A percentile compares a stretch with the other conserved stretches of the same genome.
Conservation (phyloP, 2,329 filamentous ascomycete species). For the Cladosporium sp. region DNA sequence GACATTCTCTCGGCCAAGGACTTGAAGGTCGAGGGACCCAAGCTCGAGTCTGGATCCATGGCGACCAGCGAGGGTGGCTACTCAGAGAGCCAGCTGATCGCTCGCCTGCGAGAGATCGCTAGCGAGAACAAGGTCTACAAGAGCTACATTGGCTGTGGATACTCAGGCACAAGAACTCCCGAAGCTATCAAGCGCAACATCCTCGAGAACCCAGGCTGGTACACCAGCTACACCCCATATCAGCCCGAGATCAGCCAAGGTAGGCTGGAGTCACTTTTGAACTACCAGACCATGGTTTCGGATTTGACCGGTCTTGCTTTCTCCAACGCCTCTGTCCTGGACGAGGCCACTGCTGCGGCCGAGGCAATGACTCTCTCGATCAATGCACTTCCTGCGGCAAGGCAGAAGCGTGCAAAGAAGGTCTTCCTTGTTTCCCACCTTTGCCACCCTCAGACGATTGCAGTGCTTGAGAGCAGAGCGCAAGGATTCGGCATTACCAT, state of each 20-base stretch:
- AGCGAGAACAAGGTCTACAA: slow-evolving; percentile 59
- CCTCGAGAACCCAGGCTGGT: slow-evolving; percentile 91
- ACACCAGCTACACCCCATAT: slow-evolving; percentile 96
- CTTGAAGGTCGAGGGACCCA: slow-evolving; percentile 54
- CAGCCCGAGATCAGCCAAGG: slow-evolving; percentile 97
- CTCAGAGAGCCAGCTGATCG: slow-evolving; percentile 58
- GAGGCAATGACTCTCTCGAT: slow-evolving; percentile 94
- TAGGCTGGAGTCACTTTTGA: slow-evolving; percentile 82
- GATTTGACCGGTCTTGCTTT: slow-evolving; percentile 85
- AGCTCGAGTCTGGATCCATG: slow-evolving; percentile 37
- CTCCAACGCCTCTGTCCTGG: slow-evolving; percentile 84
- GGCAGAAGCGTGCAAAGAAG: slow-evolving; percentile 71
- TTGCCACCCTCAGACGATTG: slow-evolving; percentile 80
- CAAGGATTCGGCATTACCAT: slow-evolving; percentile 88
- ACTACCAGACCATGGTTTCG: slow-evolving; percentile 90
- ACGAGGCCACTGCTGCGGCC: slow-evolving; percentile 87
- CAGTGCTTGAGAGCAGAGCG: slow-evolving; percentile 78
- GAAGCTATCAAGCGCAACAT: slow-evolving; percentile 91
- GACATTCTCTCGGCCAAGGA: slow-evolving; percentile 68
- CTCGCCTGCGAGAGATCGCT: slow-evolving; percentile 51
- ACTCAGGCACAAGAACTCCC: slow-evolving; percentile 81
- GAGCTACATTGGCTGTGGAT: slow-evolving; percentile 80
- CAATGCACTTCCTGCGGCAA: slow-evolving; percentile 66
- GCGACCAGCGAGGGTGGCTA: slow-evolving; percentile 39
- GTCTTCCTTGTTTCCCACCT: slow-evolving; percentile 78